Conservation (phyloP, 106 monocot species). For the Allium cepa region DNA sequence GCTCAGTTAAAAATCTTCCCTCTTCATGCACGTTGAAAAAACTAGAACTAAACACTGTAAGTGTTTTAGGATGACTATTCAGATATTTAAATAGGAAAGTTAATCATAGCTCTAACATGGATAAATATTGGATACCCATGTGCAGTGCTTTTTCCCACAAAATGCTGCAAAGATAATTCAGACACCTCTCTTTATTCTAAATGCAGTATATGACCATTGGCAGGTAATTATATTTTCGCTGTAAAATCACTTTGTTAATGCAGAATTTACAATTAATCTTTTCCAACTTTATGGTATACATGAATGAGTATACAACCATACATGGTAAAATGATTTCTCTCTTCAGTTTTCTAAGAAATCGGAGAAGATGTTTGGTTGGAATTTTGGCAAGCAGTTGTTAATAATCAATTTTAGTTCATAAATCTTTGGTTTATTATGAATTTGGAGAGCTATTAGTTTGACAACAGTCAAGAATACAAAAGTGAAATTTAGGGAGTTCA, state of each 20-base stretch:
- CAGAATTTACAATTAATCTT: not conserved
- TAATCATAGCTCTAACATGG: not conserved
- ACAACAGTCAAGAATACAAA: no score
- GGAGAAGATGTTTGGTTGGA: not conserved
- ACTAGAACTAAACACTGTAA: conserved; percentile 52
- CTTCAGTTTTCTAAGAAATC: not conserved
- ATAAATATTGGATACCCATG: not conserved
- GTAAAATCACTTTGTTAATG: not conserved
- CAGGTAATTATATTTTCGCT: conserved; percentile 25
- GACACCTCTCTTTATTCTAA: conserved; percentile 63
- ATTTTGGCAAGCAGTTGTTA: not conserved
- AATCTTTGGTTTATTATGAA: no score
- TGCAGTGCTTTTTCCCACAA: conserved; percentile 73
- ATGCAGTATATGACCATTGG: conserved; percentile 74
- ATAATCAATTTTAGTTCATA: not conserved
- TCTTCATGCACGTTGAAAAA: conserved; percentile 53
- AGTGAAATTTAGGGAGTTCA: no score
- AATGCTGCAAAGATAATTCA: conserved; percentile 27
- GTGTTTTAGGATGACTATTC: not conserved
- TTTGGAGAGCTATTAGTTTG: no score
- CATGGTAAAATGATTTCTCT: not conserved
- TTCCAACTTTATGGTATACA: not conserved
- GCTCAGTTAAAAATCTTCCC: conserved; percentile 86
- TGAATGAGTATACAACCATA: not conserved
- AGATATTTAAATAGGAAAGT: not conserved